Base-by-base conservation (phyloP, 805 yeast species). In the Starmerella floricola region DNA sequence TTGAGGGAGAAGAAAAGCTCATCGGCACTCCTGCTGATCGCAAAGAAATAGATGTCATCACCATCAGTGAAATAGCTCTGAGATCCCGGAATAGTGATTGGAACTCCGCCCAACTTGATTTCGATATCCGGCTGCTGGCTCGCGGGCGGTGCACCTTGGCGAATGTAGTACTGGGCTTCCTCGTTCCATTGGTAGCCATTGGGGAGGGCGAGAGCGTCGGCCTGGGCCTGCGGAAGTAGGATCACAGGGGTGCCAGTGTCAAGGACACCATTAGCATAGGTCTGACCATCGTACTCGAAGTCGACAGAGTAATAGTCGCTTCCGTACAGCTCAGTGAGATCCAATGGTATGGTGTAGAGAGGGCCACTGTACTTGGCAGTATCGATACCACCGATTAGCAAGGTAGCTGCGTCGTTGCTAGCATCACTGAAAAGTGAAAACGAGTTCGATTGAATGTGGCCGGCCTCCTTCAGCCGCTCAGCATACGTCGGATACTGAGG, bases 161-260 rank as follows among this genome's bases (percentile, higher is more conserved):
- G 36, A 6, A 18, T 23, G 16, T 4, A n/a, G 16, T 10, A 2
- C 3, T 32, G 31, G n/a, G n/a, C n/a, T n/a, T n/a, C n/a, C n/a
- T n/a, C n/a, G 27, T 31, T 20, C 42, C 41, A 43, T 4, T 24
- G 23, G 17, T 42, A 46, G 13, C 44, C 44, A 27, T 40, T 40
- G 39, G 40, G 27, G 17, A 8, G 16, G 4, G 50, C 50, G n/a
- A 44, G 3, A 10, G 20, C 40, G 27, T 8, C 40, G 24, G 41
- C 43, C 6, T 40, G 43, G 10, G n/a, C 20, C 20, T 26, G 16
- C 8, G 76, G 76, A 32, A 73, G 56, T 46, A 67, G 68, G 13
- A 68, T 55, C 17, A 64, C 52, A 4, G 77, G 63, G 8, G 79
- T 64, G 15, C 79, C 78, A 3, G 76, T 66, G 56, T 76, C 81